Evolutionary conservation across 257 asterid genomes (phyloP), one percentile per base, ranked within the genome.

Genomic region (Gynochthodes officinalis): DNA sequence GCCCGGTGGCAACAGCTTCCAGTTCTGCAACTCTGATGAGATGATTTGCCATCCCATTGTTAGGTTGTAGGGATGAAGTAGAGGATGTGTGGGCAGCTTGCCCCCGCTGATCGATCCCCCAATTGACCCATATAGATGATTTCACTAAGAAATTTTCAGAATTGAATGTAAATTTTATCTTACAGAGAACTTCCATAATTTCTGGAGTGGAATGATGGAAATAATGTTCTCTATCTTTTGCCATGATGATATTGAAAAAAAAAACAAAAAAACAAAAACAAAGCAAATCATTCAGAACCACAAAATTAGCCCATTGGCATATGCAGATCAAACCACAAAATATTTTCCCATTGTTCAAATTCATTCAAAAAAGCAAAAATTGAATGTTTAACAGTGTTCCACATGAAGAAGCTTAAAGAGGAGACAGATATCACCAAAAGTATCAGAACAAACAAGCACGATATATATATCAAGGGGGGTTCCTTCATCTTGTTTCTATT

Each of bases 21-120:
- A 84, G 82, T 71, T 79, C 91, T 10, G 91, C 94, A n/a, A 83
- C 88, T 76, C 82, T 79, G 54, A 87, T 93, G 89, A 88, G 97
- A 70, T 93, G 92, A 87, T 35, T 2, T 7, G 19, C 2, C n/a
- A 7, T 32, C 28, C 19, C 21, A 15, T n/a, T 15, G 4, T 39
- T 35, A 4, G 65, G n/a, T 39, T 39, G 5, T 59, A 25, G 43
- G 16, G 58, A 4, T 40, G n/a, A 28, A 6, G 27, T n/a, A 37
- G 6, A 10, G 3, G 18, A 16, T 2, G 2, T 3, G 43, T 30
- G 68, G 68, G 68, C 68, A 4, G 68, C 68, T 63, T 63, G 68
- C 68, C 68, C 68, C 66, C 42, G 1, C 62, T 15, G 16, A 4
- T 35, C n/a, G n/a, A n/a, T 25, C 21, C 10, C 62, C 32, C 33